phyloP scores from a whole-genome alignment of 345 rosid species.

The Syzygium grande region DNA sequence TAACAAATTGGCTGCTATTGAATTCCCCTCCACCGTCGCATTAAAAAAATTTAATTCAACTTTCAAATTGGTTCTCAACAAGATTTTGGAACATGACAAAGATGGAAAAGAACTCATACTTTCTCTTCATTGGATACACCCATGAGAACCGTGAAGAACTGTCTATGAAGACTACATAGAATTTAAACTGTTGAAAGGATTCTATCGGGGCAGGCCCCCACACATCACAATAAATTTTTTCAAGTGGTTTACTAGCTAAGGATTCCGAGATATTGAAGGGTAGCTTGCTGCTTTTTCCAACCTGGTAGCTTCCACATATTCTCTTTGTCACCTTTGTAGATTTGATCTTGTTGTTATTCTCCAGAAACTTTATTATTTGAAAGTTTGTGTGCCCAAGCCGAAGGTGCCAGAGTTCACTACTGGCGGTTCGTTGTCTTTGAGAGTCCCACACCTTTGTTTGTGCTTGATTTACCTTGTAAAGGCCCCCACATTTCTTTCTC shows the following conservation, averaged over 20 bases:
- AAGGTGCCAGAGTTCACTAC: background rate
- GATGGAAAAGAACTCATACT: background rate
- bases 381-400: background rate
- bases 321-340: background rate
- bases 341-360: background rate
- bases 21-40: background rate
- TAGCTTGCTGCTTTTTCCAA: background rate
- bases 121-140: background rate
- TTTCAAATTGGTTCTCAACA: background rate
- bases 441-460: background rate
- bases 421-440: rapidly evolving
- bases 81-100: background rate
- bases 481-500: background rate
- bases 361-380: background rate
- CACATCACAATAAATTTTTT: background rate
- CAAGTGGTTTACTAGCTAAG: background rate
- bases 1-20: background rate
- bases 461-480: background rate
- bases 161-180: background rate
- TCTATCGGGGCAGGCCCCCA: background rate
- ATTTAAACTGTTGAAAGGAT: background rate
- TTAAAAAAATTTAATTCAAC: background rate
- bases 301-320: background rate
- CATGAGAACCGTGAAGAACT: background rate
- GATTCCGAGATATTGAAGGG: background rate